A percentile compares a stretch with the other conserved stretches of the same genome.
Conservation (phyloP, 2,329 filamentous ascomycete genomes). For the Pyrenophora graminea region DNA sequence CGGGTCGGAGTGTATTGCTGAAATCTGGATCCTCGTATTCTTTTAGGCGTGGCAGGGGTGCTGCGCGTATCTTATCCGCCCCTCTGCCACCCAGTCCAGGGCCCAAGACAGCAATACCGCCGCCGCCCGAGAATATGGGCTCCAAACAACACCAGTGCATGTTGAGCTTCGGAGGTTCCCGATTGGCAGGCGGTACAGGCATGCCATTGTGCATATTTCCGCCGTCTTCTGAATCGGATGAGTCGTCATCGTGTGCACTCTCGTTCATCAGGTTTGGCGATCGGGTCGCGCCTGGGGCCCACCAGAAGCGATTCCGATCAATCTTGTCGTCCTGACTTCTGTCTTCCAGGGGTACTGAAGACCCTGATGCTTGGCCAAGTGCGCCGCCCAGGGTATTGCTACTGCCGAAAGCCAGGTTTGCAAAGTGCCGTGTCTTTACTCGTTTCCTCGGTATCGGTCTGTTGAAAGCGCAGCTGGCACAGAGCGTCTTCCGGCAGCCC, state of each 20-base stretch:
- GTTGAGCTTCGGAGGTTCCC: conserved; percentile 55
- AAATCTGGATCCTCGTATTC: conserved; percentile 63
- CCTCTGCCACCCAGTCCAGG: conserved; percentile 53
- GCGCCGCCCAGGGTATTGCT: conserved; percentile 31
- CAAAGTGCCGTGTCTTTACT: conserved; percentile 45
- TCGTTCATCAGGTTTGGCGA: conserved; percentile 65
- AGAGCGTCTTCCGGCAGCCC: conserved; percentile 63
- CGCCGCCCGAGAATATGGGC: conserved; percentile 63
- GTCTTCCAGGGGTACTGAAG: conserved; percentile 30
- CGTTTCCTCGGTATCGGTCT: conserved; percentile 54
- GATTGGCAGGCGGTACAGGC: conserved; percentile 37
- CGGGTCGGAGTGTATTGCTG: conserved; percentile 53
- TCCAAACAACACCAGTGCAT: conserved; percentile 66
- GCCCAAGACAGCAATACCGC: conserved; percentile 62
- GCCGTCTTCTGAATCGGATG: conserved; percentile 45
- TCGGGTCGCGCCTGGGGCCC: conserved; percentile 60
- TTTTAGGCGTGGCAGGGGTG: conserved; percentile 58
- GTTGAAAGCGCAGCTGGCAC: conserved; percentile 63
- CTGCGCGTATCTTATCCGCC: conserved; percentile 60
- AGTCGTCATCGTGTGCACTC: conserved; percentile 45
- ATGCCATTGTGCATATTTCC: conserved; percentile 43
- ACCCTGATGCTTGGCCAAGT: conserved; percentile 37
- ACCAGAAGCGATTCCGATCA: conserved; percentile 57
- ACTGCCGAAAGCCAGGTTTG: conserved; percentile 43
- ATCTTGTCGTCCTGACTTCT: conserved; percentile 26